Conservation (phyloP, 192 early-diverging fungal species). For the Globomyces pollinis-pini region DNA sequence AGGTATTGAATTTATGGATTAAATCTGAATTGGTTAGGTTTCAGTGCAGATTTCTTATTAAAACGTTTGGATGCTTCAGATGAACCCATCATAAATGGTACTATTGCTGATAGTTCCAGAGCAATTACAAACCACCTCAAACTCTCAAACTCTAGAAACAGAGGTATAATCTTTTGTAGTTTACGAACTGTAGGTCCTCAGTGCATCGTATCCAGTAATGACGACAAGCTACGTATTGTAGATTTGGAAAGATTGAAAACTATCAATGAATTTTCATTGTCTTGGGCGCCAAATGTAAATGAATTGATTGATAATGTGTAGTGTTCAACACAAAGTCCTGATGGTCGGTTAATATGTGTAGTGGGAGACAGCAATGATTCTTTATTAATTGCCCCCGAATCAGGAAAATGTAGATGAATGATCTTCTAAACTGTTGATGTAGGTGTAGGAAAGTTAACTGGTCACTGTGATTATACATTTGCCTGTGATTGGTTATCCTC, state of each 20-base stretch:
- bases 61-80: too few relatives aligned
- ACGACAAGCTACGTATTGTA: conserved; percentile 1
- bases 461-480: conserved; percentile 64
- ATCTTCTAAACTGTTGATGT: too few relatives aligned
- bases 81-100: too few relatives aligned
- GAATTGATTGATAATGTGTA: too few relatives aligned
- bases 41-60: too few relatives aligned
- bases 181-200: neutral
- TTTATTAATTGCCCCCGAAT: conserved; percentile 19
- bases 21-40: too few relatives aligned
- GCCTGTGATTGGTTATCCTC: conserved; percentile 58
- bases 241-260: neutral
- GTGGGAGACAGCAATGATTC: conserved; percentile 42
- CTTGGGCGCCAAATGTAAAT: conserved; percentile 20
- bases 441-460: conserved; percentile 24
- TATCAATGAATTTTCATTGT: neutral
- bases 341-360: conserved; percentile 48
- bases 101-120: too few relatives aligned
- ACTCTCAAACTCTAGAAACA: neutral
- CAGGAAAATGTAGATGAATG: conserved; percentile 30
- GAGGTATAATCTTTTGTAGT: neutral
- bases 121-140: conserved; percentile 3
- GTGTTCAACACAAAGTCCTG: conserved; percentile 49
- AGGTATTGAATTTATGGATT: too few relatives aligned
- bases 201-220: neutral